phyloP scores from a whole-genome alignment of 345 rosid species.

The Corchorus capsularis region DNA sequence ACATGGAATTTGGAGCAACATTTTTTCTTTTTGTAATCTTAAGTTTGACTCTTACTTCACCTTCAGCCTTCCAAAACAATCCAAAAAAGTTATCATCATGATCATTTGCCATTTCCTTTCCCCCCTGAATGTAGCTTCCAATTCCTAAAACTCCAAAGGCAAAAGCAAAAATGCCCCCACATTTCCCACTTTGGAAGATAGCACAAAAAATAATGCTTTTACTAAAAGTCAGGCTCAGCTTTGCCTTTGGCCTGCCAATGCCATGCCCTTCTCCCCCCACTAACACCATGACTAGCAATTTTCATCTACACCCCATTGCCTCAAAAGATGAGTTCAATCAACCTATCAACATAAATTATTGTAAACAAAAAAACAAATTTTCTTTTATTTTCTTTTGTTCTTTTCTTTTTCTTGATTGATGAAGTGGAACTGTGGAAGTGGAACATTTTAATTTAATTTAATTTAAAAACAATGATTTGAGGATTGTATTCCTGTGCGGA shows the following conservation, averaged over 20 bases:
- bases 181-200: not conserved
- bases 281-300: not conserved
- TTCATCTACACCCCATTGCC: not conserved
- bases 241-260: not conserved
- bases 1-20: not conserved
- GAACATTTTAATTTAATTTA: not conserved
- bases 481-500: not conserved
- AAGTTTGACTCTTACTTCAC: not conserved
- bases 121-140: slow-evolving; percentile 4
- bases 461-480: not conserved
- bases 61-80: not conserved
- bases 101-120: not conserved
- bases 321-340: slow-evolving; percentile 7
- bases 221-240: not conserved
- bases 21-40: not conserved
- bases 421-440: too few species aligned
- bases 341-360: not conserved
- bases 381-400: not conserved
- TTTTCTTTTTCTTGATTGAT: not conserved
- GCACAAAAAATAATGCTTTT: not conserved
- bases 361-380: not conserved
- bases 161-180: not conserved
- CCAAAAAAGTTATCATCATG: slow-evolving; percentile 4
- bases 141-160: not conserved
- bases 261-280: not conserved